These are phyloP conservation scores for Tolypocladium album DNA, from an alignment of 2,329 filamentous ascomycete species.

Conservation along the genomic window DNA sequence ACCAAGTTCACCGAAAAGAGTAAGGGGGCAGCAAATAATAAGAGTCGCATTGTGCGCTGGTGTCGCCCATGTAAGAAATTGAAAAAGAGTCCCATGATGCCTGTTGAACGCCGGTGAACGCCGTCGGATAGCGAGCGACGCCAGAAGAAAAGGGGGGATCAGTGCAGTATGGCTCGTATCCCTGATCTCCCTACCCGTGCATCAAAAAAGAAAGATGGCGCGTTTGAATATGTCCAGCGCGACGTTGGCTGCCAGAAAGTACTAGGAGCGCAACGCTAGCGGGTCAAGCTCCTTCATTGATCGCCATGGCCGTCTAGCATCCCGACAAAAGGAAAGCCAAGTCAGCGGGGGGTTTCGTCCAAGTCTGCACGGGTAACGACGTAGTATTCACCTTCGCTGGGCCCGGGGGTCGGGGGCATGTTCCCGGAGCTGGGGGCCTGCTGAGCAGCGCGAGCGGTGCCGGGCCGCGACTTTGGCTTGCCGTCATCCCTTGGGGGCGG, in stretches of 20 bases:
- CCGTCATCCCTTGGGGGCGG: conserved; percentile 14
- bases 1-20: background rate
- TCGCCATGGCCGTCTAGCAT: conserved; percentile 26
- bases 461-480: conserved; percentile 39
- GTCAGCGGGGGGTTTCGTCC: conserved; percentile 20
- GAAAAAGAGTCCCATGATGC: background rate
- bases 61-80: background rate
- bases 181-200: conserved; percentile 5
- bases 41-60: background rate
- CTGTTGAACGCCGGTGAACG: conserved; percentile 6
- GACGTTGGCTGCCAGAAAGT: background rate
- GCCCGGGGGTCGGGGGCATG: conserved; percentile 49
- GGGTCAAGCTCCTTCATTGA: conserved; percentile 9
- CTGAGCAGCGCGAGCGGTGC: conserved; percentile 40
- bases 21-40: background rate
- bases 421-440: conserved; percentile 41
- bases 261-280: background rate
- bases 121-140: conserved; percentile 2
- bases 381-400: conserved; percentile 52
- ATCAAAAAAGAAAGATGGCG: background rate
- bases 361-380: conserved; percentile 21
- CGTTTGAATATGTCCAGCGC: background rate
- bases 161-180: conserved; percentile 1
- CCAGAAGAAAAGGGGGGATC: background rate
- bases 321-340: conserved; percentile 11